Base-by-base conservation (phyloP, 192 early-diverging fungal genomes). In the Rhizophagus clarus region DNA sequence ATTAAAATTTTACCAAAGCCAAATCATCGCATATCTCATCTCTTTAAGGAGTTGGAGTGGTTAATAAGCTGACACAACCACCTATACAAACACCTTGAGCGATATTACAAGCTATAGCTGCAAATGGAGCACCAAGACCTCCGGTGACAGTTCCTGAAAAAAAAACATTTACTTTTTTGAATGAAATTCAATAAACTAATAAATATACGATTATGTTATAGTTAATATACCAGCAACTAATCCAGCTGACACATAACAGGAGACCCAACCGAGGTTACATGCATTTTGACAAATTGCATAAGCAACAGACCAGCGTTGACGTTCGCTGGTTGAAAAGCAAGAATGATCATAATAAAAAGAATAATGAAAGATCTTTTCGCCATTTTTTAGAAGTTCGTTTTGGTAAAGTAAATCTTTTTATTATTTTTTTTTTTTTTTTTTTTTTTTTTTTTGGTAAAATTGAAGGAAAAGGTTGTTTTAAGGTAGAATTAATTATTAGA, bases 61-160 rank as follows among this genome's bases (percentile, higher is more conserved):
- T 6, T 24, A 74, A 20, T 17, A 56, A 56, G 1, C 12, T 29
- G 61, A 12, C 51, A 29, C 72, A 74, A 11, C 51, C 72, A 31
- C 29, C 72, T 51, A 74, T 74, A 74, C 72, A 74, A 12, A 24
- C 22, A 26, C 72, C 72, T 74, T 74, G 72, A 10, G 72, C 72
- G 28, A 74, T 26, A 47, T 74, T 74, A 56, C 51, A 74, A 11
- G 24, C 42, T 1, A 56, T 56, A 0, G 51, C 72, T 5, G 72
- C 45, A 0, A 51, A 4, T 11, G 72, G 72, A 31, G 72, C 17
- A 24, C 45, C 72, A 56, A 74, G 10, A 17, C 72, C 51, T 29
- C 51, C 72, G 5, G 72, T 56, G 4, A 74, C 51, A 9, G 72
- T 74, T 20, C 72, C 72, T 74, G 4, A 31, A 12, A 72, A 40